Conservation (phyloP, 1,284 basidiomycete species). For the Xerocomus nothofagi region DNA sequence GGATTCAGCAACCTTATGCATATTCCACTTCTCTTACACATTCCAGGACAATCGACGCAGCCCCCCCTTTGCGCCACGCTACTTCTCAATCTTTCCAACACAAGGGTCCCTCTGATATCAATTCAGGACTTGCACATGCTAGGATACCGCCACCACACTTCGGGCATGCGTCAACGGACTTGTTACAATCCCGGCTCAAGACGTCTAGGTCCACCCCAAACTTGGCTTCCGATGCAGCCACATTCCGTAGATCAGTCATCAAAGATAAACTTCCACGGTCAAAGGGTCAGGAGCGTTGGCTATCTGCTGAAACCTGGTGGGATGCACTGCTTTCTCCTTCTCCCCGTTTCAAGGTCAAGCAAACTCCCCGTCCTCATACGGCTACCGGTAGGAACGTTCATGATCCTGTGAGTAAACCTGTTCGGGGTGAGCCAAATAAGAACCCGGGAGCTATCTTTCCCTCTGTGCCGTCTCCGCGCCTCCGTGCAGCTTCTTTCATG, state of each 20-base stretch:
- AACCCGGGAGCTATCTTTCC: constrained; percentile 8
- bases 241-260: constrained; percentile 4
- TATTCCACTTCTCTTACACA: constrained; percentile 37
- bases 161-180: neutral
- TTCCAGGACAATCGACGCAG: constrained; percentile 2
- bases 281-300: constrained; percentile 59
- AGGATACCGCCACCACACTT: constrained; percentile 2
- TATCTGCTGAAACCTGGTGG: constrained; percentile 76
- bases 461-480: constrained; percentile 13
- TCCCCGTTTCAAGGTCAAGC: constrained; percentile 57
- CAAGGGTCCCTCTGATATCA: constrained; percentile 1
- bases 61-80: constrained; percentile 20
- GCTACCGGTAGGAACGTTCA: constrained; percentile 42
- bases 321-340: constrained; percentile 73
- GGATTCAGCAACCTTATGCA: constrained; percentile 56
- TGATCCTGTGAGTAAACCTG: constrained; percentile 52
- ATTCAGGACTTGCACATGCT: neutral
- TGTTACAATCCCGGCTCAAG: constrained; percentile 36
- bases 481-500: constrained; percentile 23
- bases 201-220: constrained; percentile 63
- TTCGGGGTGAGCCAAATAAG: constrained; percentile 20
- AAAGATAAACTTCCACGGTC: constrained; percentile 16
- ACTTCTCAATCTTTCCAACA: constrained; percentile 20
- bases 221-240: constrained; percentile 38
- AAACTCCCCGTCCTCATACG: constrained; percentile 9